Evolutionary conservation across 306 rosid genomes (phyloP).

Genomic region (Citrullus amarus): DNA sequence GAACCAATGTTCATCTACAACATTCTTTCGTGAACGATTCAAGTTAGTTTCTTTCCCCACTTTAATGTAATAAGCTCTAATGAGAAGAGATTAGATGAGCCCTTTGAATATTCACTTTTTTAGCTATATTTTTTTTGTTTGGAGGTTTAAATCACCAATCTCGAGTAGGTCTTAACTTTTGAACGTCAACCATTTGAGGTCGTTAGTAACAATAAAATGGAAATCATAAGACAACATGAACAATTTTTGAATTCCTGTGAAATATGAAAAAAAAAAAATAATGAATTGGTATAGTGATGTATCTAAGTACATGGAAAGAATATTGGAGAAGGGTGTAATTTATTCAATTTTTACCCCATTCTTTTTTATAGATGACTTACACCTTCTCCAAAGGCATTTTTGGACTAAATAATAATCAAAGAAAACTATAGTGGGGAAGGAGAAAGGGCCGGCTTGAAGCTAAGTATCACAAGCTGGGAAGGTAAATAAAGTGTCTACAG

Average conservation of each 20-base stretch:
- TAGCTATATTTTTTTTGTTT: background rate
- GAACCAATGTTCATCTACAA: background rate
- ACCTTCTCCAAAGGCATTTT: background rate
- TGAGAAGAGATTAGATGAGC: background rate
- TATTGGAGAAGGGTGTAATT: background rate
- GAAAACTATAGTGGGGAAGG: background rate
- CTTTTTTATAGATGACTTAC: background rate
- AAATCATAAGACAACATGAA: background rate
- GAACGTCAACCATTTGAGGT: no score
- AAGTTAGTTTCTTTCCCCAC: background rate
- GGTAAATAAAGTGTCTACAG: conserved; percentile 41
- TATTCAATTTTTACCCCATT: background rate
- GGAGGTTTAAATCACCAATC: no score
- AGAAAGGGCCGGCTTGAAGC: background rate
- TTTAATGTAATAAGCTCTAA: background rate
- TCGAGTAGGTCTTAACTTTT: no score
- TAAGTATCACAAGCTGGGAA: conserved; percentile 41
- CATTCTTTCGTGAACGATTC: background rate
- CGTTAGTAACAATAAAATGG: no score
- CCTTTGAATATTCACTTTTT: background rate
- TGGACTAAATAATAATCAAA: background rate
- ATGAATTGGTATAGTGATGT: background rate
- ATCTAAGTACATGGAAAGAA: background rate
- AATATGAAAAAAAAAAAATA: background rate
- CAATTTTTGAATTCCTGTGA: background rate